Percentiles rank a stretch among this genome's conserved stretches.
Conservation (phyloP, 2,329 filamentous ascomycete species). For the Didymella keratinophila region DNA sequence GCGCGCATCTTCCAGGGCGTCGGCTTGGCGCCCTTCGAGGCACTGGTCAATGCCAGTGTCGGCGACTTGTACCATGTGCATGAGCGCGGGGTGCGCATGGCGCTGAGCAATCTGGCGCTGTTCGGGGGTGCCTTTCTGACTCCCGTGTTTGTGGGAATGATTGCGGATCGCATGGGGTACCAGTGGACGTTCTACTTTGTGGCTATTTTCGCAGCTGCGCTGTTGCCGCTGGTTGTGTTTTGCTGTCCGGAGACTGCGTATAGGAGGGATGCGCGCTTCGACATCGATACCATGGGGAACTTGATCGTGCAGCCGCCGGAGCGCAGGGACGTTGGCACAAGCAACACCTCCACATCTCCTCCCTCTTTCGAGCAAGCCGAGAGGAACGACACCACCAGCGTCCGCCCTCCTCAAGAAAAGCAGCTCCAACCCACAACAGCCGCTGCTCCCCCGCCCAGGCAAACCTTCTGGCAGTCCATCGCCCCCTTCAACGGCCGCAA, state of each 20-base stretch:
- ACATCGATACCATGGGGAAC: conserved; percentile 68
- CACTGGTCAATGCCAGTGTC: conserved; percentile 85
- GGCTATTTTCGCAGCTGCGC: conserved; percentile 78
- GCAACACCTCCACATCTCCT: background rate
- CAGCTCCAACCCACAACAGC: background rate
- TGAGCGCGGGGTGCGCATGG: conserved; percentile 86
- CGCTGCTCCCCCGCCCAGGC: conserved; percentile 55
- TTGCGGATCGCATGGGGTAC: conserved; percentile 79
- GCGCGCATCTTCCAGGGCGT: conserved; percentile 87
- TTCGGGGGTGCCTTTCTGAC: conserved; percentile 79
- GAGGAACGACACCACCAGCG: background rate
- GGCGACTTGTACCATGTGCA: conserved; percentile 93
- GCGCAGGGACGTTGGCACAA: background rate
- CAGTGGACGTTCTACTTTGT: conserved; percentile 89
- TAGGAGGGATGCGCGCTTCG: conserved; percentile 69
- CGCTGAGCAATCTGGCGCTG: conserved; percentile 74
- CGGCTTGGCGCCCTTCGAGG: conserved; percentile 87
- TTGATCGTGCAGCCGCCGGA: conserved; percentile 22
- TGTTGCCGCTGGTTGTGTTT: conserved; percentile 75
- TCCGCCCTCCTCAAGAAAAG: background rate
- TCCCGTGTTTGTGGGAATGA: conserved; percentile 88
- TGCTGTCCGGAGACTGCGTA: conserved; percentile 88
- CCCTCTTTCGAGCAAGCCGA: conserved; percentile 11
- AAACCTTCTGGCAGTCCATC: conserved; percentile 66
- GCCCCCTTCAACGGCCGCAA: conserved; percentile 82